phyloP scores from a whole-genome alignment of 202 grass and related monocot genomes.

The Carex sylvatica region DNA sequence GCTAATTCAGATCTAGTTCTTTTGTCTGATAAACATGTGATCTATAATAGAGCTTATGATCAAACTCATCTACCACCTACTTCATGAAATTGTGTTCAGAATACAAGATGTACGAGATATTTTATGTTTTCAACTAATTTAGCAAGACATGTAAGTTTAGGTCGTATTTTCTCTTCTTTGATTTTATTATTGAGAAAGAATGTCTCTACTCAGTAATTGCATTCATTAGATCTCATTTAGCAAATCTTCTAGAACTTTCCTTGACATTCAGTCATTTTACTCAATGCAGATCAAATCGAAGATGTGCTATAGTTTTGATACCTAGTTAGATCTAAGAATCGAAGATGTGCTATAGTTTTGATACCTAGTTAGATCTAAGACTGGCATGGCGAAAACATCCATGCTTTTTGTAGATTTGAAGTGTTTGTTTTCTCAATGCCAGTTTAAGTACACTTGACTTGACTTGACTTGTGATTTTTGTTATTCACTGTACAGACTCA shows the following conservation, averaged over 20 bases:
- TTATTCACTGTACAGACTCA: conserved; percentile 47
- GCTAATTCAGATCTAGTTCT: not conserved
- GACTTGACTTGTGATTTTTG: not conserved
- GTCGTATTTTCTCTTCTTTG: not conserved
- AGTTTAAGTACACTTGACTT: not conserved
- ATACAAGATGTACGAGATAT: not conserved
- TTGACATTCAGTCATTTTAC: not conserved
- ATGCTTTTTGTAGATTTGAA: not conserved
- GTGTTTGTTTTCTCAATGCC: not conserved
- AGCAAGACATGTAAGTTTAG: not conserved
- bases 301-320: not conserved
- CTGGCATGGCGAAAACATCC: not conserved
- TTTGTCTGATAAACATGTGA: not conserved
- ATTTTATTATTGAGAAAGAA: not conserved
- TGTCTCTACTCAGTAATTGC: not conserved
- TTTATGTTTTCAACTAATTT: not conserved
- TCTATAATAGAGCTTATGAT: not conserved
- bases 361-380: not conserved
- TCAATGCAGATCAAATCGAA: not conserved
- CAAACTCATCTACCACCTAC: not conserved
- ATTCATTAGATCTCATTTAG: not conserved
- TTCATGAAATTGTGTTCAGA: not conserved
- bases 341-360: not conserved
- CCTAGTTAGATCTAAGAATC: conserved; percentile 1
- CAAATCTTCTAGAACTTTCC: not conserved